phyloP scores from a whole-genome alignment of 805 yeast species.

The Nakazawaea peltata region DNA sequence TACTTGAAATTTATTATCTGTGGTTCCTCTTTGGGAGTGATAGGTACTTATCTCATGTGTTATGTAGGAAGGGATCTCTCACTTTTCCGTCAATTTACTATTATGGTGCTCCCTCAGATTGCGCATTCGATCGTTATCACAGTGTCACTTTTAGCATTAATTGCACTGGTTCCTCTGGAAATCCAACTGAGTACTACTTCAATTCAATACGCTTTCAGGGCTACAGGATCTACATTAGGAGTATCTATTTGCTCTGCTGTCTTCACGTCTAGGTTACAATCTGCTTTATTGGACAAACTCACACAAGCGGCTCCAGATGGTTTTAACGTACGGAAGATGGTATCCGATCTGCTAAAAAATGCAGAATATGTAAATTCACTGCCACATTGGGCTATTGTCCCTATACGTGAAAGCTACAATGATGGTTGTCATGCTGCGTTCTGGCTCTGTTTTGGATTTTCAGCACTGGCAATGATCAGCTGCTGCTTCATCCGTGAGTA shows the following conservation, averaged over 20 bases:
- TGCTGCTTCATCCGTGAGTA: constrained; percentile 49
- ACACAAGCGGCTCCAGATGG: constrained; percentile 21
- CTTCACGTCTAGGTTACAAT: constrained; percentile 36
- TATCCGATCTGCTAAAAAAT: constrained; percentile 40
- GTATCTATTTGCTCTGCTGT: constrained; percentile 42
- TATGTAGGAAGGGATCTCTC: constrained; percentile 12
- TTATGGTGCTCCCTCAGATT: constrained; percentile 48
- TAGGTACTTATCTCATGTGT: constrained; percentile 36
- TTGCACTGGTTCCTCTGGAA: constrained; percentile 61
- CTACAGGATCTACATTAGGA: constrained; percentile 49
- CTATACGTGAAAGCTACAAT: constrained; percentile 42
- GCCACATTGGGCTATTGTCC: constrained; percentile 39
- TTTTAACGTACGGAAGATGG: constrained; percentile 30
- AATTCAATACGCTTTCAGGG: constrained; percentile 67
- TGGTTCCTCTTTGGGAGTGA: constrained; percentile 32
- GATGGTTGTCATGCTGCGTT: constrained; percentile 35
- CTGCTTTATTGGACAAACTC: constrained; percentile 16
- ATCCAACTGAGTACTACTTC: constrained; percentile 84
- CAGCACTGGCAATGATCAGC: constrained; percentile 29
- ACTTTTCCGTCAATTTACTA: constrained; percentile 29
- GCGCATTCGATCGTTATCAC: constrained; percentile 66
- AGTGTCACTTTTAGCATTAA: constrained; percentile 63
- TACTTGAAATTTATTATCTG: constrained; percentile 41
- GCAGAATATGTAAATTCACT: constrained; percentile 46
- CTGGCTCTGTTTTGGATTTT: constrained; percentile 38